phyloP scores from a whole-genome alignment of 1,284 basidiomycete genomes.

The Leccinum insigne region DNA sequence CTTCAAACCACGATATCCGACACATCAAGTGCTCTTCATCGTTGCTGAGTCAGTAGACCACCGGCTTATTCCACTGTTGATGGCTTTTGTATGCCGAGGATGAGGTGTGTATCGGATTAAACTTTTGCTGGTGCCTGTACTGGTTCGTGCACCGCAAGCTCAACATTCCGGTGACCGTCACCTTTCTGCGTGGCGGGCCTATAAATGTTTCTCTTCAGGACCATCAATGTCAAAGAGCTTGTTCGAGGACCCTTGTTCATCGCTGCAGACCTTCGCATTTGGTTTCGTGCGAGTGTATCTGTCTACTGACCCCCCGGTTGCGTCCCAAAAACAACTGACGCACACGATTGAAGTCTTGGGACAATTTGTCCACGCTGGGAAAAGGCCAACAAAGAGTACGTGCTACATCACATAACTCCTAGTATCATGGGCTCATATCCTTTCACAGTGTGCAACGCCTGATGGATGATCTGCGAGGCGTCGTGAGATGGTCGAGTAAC shows the following conservation, averaged over 20 bases:
- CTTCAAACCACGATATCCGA: constrained; percentile 86
- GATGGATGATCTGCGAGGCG: constrained; percentile 72
- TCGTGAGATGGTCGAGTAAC: constrained; percentile 43
- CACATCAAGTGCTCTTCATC: constrained; percentile 77
- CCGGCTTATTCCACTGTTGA: constrained; percentile 81
- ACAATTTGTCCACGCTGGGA: constrained; percentile 71
- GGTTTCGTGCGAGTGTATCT: constrained; percentile 88
- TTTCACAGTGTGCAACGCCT: constrained; percentile 51
- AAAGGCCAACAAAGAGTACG: constrained; percentile 78
- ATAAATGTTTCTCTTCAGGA: constrained; percentile 86
- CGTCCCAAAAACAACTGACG: constrained; percentile 79
- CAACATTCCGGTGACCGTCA: too few relatives aligned
- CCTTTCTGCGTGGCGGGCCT: constrained; percentile 45
- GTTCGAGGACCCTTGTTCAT: constrained; percentile 77
- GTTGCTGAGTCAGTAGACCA: constrained; percentile 78
- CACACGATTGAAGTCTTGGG: constrained; percentile 84
- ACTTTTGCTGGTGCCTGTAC: too few relatives aligned
- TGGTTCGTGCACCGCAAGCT: too few relatives aligned
- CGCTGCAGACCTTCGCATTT: constrained; percentile 82
- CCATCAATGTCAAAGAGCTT: constrained; percentile 90
- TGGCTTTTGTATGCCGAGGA: too few relatives aligned
- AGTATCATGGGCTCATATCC: constrained; percentile 10
- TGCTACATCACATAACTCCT: constrained; percentile 18
- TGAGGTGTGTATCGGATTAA: too few relatives aligned
- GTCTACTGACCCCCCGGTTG: constrained; percentile 74